phyloP scores from a whole-genome alignment of 1,284 basidiomycete species.

The Tranzscheliella williamsii region DNA sequence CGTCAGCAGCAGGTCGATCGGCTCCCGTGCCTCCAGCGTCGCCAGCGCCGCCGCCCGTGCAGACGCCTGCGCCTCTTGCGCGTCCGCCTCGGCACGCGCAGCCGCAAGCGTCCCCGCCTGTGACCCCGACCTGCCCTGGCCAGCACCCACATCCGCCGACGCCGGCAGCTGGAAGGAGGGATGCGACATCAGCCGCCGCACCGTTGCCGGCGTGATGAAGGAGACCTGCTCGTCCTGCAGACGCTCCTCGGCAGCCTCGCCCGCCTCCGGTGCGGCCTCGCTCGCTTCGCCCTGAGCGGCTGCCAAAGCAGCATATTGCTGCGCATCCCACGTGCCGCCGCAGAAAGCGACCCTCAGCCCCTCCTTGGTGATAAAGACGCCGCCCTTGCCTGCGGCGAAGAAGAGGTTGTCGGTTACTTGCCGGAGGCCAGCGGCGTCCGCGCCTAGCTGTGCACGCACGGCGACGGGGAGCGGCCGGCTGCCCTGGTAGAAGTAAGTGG shows the following conservation, averaged over 20 bases:
- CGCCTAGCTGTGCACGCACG: not conserved
- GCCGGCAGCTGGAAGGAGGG: slow-evolving; percentile 24
- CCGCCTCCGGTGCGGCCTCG: not conserved
- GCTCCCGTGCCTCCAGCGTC: slow-evolving; percentile 8
- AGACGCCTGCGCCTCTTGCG: slow-evolving; percentile 2
- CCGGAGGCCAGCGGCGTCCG: slow-evolving; percentile 4
- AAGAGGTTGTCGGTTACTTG: slow-evolving; percentile 34
- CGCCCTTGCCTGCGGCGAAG: slow-evolving; percentile 41
- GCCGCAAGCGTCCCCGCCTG: slow-evolving; percentile 35
- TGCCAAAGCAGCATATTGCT: slow-evolving; percentile 2
- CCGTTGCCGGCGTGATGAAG: slow-evolving; percentile 16
- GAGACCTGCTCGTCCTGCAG: slow-evolving; percentile 4
- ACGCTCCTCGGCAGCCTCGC: slow-evolving; percentile 12
- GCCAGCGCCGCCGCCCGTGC: slow-evolving; percentile 15
- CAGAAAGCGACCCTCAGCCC: slow-evolving; percentile 44
- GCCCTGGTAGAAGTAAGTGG: slow-evolving; percentile 90
- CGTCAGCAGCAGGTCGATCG: slow-evolving; percentile 53
- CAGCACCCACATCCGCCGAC: not conserved
- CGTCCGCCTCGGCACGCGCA: slow-evolving; percentile 23
- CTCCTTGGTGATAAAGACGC: slow-evolving; percentile 10
- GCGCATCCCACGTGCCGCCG: slow-evolving; percentile 31
- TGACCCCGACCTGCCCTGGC: not conserved
- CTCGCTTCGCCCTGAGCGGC: not conserved
- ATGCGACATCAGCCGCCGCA: slow-evolving; percentile 26
- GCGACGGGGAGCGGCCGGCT: slow-evolving; percentile 30